Evolutionary conservation across 1,284 basidiomycete genomes (phyloP).

Genomic region (Phlebopus sp.): DNA sequence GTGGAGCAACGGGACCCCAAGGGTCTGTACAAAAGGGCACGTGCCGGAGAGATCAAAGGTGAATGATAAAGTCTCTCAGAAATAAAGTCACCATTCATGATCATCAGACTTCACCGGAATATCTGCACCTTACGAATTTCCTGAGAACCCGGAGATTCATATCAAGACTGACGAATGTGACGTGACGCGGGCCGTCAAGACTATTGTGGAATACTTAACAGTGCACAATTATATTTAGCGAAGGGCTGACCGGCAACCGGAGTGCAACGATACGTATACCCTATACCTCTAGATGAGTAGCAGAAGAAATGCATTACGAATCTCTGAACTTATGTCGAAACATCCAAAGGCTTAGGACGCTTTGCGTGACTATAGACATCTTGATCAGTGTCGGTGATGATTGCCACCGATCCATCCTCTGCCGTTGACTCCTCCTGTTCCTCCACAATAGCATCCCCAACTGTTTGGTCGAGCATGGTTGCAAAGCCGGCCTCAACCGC

Average conservation of each 20-base stretch:
- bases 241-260: conserved; percentile 17
- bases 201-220: conserved; percentile 82
- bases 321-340: conserved; percentile 10
- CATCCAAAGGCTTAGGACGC: conserved; percentile 16
- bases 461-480: conserved; percentile 55
- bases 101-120: conserved; percentile 92
- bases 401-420: conserved; percentile 17
- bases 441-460: conserved; percentile 53
- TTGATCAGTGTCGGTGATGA: conserved; percentile 15
- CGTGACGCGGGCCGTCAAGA: conserved; percentile 77
- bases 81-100: conserved; percentile 8
- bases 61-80: conserved; percentile 9
- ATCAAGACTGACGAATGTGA: conserved; percentile 84
- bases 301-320: conserved; percentile 10
- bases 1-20: conserved; percentile 96
- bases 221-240: conserved; percentile 54
- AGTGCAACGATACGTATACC: conserved; percentile 12
- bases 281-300: conserved; percentile 23
- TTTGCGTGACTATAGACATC: conserved; percentile 11
- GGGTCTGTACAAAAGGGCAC: conserved; percentile 96
- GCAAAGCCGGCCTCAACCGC: conserved; percentile 72
- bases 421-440: conserved; percentile 45
- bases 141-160: conserved; percentile 86
- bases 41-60: conserved; percentile 97
- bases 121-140: conserved; percentile 95